phyloP scores from a whole-genome alignment of 768 basidiomycete genomes.

The Panaeolus papilionaceus region DNA sequence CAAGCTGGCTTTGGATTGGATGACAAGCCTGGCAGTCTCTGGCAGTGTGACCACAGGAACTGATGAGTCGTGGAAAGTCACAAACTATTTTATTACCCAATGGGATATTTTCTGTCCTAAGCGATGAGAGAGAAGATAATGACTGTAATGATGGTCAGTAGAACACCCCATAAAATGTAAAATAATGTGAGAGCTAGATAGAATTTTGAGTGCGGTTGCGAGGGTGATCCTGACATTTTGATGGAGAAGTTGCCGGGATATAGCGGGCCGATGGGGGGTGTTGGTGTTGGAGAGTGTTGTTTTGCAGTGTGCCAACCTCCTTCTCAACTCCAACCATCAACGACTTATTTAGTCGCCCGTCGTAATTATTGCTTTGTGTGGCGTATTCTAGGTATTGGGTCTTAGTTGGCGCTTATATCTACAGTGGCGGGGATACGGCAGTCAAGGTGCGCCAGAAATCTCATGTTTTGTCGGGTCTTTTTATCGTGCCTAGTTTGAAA shows the following conservation, averaged over 20 bases:
- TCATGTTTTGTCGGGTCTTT: constrained; percentile 11
- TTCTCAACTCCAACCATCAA: constrained; percentile 6
- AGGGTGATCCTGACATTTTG: constrained; percentile 4
- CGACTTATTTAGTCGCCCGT: constrained; percentile 2
- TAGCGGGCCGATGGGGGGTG: constrained; percentile 2
- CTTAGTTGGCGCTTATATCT: background rate
- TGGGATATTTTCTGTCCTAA: background rate
- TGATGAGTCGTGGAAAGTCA: constrained; percentile 1
- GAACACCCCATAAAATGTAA: background rate
- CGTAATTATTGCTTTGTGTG: background rate
- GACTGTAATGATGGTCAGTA: constrained; percentile 1
- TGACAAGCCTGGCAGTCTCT: background rate
- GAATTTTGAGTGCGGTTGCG: constrained; percentile 7
- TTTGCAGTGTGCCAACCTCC: background rate
- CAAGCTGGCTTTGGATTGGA: background rate
- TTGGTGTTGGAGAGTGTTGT: constrained; percentile 11
- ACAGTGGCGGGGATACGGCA: background rate
- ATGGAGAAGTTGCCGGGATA: background rate
- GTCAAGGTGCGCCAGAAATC: background rate
- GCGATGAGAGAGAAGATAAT: background rate
- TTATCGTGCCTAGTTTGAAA: constrained; percentile 2
- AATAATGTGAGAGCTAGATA: background rate
- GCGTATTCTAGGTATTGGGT: background rate
- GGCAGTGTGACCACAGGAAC: background rate
- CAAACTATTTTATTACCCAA: constrained; percentile 10